Base-by-base conservation (phyloP, 495 filamentous ascomycete genomes). In the Choiromyces venosus region DNA sequence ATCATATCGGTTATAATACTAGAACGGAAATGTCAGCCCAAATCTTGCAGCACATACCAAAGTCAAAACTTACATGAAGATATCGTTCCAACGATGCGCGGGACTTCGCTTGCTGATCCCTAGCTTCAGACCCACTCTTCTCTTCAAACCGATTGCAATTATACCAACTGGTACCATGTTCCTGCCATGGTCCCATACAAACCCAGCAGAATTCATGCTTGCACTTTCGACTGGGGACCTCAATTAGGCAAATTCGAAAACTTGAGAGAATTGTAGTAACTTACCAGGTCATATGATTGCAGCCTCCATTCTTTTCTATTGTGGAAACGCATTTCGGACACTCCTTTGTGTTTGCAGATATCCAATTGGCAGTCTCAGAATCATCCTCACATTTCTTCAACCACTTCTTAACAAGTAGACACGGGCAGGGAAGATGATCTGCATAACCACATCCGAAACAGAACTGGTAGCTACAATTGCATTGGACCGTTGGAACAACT, bases 181-280 rank as follows among this genome's bases (percentile, higher is more conserved):
- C 95, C 1, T 93, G 93, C 95, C 95, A 99, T 12, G 96, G 85
- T 0, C 95, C 95, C 95, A 99, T 99, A 82, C 95, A 99, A 89
- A 99, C 97, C 95, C 95, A 99, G 85, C 95, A 99, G 80, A 99
- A 99, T 82, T 99, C 95, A 81, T 98, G 91, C 79, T 95, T 94
- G 85, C 95, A 99, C 83, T 99, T 99, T 65, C 95, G 88, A 83
- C 82, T 83, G 69, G 40, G 68, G 56, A 71, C 68, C 16, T 65
- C 69, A 14, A 71, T 77, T 65, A 81, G 70, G 21, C 35, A 44
- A 68, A 61, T 6, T n/a, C 25, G 5, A 65, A 10, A 33, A 38
- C 65, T 36, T 0, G 39, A 25, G 16, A 14, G 21, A 5, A 46
- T 42, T 40, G 5, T 25, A 61, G 21, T 6, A 64, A 38, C 79